Evolutionary conservation across 164 flowering plant species (phyloP).

Genomic region (Kalanchoe fedtschenkoi): DNA sequence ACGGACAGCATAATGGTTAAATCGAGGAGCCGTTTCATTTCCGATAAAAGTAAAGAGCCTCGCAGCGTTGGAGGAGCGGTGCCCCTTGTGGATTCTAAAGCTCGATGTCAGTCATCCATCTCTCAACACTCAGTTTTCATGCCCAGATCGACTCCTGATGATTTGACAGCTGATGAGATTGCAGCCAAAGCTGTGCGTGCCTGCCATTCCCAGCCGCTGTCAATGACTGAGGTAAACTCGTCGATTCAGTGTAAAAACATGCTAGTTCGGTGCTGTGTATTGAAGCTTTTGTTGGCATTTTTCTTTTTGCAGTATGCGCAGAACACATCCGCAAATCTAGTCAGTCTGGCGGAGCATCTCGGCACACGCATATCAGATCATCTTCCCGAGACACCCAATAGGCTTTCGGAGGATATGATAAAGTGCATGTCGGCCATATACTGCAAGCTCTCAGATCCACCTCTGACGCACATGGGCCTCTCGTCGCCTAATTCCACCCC

Average conservation of each 20-base stretch:
- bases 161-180: constrained; percentile 25
- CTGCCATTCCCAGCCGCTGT: constrained; percentile 86
- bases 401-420: constrained; percentile 79
- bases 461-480: constrained; percentile 35
- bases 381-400: constrained; percentile 61
- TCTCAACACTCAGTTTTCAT: constrained; percentile 47
- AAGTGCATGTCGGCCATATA: constrained; percentile 75
- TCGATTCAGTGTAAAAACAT: not conserved
- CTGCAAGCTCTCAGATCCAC: constrained; percentile 69
- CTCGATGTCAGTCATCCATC: constrained; percentile 70
- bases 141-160: constrained; percentile 31
- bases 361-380: constrained; percentile 66
- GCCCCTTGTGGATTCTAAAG: constrained; percentile 33
- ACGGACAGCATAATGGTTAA: constrained; percentile 17
- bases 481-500: constrained; percentile 79
- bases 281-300: constrained; percentile 3
- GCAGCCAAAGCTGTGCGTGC: constrained; percentile 40
- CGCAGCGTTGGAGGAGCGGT: constrained; percentile 19
- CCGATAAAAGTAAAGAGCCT: constrained; percentile 20
- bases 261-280: not conserved
- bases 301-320: constrained; percentile 34
- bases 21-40: constrained; percentile 15
- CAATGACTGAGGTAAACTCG: constrained; percentile 59
- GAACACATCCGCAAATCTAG: constrained; percentile 30
- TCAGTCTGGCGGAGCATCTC: constrained; percentile 56